Percentiles rank a stretch among this genome's conserved stretches.
Conservation (phyloP, 1,284 basidiomycete species). For the Pyrrhoderma noxium region DNA sequence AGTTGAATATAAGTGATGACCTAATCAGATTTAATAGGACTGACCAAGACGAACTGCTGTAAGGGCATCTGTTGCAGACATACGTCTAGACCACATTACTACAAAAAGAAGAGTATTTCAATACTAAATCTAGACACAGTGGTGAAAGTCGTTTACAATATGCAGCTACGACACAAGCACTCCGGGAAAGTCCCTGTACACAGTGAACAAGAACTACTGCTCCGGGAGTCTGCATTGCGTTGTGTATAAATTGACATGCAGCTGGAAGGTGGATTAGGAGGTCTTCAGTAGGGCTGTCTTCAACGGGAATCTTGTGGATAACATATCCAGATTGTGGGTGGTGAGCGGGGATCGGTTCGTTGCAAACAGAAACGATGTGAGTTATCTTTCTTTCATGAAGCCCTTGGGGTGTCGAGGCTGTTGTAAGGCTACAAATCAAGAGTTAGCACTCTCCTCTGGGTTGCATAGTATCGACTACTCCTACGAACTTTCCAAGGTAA, state of each 20-base stretch:
- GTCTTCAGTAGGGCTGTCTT: conserved; percentile 14
- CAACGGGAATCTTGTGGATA: conserved; percentile 16
- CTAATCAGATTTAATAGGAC: not conserved
- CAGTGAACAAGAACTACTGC: conserved; percentile 16
- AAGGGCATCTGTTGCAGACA: conserved; percentile 17
- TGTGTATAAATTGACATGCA: conserved; percentile 17
- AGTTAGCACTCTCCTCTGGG: not conserved
- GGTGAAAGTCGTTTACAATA: conserved; percentile 7
- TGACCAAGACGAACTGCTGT: conserved; percentile 15
- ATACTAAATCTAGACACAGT: not conserved
- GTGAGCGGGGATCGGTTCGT: conserved; percentile 16
- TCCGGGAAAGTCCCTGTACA: conserved; percentile 16
- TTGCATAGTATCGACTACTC: not conserved
- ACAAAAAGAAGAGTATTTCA: not conserved
- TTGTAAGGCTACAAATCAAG: conserved; percentile 11
- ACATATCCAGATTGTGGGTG: conserved; percentile 16
- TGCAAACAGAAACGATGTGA: conserved; percentile 17
- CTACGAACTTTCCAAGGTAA: conserved; percentile 18
- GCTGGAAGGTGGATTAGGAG: conserved; percentile 16
- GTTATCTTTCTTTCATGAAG: conserved; percentile 16
- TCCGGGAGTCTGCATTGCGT: conserved; percentile 10
- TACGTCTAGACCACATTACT: conserved; percentile 18
- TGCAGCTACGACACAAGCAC: conserved; percentile 17
- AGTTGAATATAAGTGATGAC: not conserved
- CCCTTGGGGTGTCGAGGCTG: conserved; percentile 14